Percentiles rank a stretch among this genome's conserved stretches.
These are phyloP conservation scores for Dipodascus geniculatus DNA, from an alignment of 805 yeast species.

Conservation along the genomic window DNA sequence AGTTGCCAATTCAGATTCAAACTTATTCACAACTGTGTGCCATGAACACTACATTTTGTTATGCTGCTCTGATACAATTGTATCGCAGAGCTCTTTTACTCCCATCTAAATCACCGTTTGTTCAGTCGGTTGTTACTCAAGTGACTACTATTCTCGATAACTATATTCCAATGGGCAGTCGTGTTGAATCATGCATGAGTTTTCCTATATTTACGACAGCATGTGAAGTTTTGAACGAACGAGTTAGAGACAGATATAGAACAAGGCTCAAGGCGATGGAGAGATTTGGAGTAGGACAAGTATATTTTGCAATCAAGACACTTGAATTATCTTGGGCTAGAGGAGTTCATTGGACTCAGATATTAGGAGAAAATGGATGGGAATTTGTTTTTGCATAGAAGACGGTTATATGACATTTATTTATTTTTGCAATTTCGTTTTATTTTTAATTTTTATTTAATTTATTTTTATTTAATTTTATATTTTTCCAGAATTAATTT, in stretches of 20 bases:
- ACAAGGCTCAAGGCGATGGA: slow-evolving; percentile 32
- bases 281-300: slow-evolving; percentile 33
- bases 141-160: slow-evolving; percentile 29
- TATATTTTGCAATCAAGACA: slow-evolving; percentile 34
- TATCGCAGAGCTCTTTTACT: slow-evolving; percentile 43
- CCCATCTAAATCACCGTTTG: slow-evolving; percentile 33
- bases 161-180: slow-evolving; percentile 34
- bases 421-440: neutral
- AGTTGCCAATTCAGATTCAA: slow-evolving; percentile 15
- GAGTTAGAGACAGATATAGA: slow-evolving; percentile 27
- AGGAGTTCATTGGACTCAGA: slow-evolving; percentile 40
- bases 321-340: slow-evolving; percentile 44
- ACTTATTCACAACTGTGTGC: slow-evolving; percentile 26
- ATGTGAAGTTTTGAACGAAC: slow-evolving; percentile 37
- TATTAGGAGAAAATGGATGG: slow-evolving; percentile 32
- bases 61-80: slow-evolving; percentile 43
- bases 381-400: slow-evolving; percentile 36
- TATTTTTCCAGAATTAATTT: no score
- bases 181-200: slow-evolving; percentile 44
- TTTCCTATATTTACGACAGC: slow-evolving; percentile 48
- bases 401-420: no score
- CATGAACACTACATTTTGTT: slow-evolving; percentile 40
- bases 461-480: no score
- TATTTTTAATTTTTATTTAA: no score
- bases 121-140: slow-evolving; percentile 36